Base-by-base conservation (phyloP, 140 eudicot genomes). In the Erigeron philadelphicus region DNA sequence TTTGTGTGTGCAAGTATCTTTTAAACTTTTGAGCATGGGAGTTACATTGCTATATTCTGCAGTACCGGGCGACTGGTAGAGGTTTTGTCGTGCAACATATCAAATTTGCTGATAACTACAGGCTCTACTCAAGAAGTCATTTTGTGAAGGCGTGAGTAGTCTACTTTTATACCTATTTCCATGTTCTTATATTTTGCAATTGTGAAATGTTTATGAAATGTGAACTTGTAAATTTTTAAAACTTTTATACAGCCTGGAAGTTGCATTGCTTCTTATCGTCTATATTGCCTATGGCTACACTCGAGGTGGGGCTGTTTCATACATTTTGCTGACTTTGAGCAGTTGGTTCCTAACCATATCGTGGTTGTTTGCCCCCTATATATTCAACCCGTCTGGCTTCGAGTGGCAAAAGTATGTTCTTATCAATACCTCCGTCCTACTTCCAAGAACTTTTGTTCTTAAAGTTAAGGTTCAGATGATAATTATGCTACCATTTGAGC, bases 41-140 rank as follows among this genome's bases (percentile, higher is more conserved):
- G 12, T 45, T 48, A 76, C 9, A 45, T 12, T 69, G 44, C 71
- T 61, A 15, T 55, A 65, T 73, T 70, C 23, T 12, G 72, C 88
- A 92, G 95, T 94, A 94, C 67, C 86, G 95, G 56, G 99, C 99
- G 66, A 94, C 99, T 78, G 99, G 97, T 31, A 76, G 99, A 83
- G 99, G 99, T 50, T 94, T 94, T 81, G 99, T 94, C 58, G 99
- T 94, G 68, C 97, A 82, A 66, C 99, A 94, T 72, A 94, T 94
- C 72, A 94, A 89, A 78, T 94, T 94, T 76, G 95, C 99, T 58
- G 99, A 94, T 38, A 94, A 94, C 71, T 94, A 94, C 78, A 83
- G 99, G 78, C 99, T 94, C 61, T 94, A 94, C 70, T 94, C 99
- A 18, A 85, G 97, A 80, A 94, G 99, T 77, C 99, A 94, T 75